Percentiles rank a stretch among this genome's conserved stretches.
phyloP scores from a whole-genome alignment of 176 grass and related monocot species.

The Elymus sibiricus region DNA sequence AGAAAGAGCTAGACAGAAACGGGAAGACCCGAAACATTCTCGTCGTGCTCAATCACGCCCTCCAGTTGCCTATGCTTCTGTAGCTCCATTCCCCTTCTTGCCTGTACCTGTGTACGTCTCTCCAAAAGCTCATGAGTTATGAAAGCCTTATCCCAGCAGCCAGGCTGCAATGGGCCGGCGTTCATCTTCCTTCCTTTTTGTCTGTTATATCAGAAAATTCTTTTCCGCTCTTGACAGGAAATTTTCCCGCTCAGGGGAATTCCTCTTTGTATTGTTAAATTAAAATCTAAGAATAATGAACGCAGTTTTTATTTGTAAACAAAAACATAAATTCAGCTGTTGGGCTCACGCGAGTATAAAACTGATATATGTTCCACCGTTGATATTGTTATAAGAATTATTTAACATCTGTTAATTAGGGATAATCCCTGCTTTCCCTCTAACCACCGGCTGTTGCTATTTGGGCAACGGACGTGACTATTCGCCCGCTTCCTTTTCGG shows the following conservation, averaged over 20 bases:
- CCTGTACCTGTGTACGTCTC: constrained; percentile 64
- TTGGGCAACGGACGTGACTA: no score
- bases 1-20: constrained; percentile 31
- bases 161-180: neutral
- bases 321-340: neutral
- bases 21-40: constrained; percentile 16
- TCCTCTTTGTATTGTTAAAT: neutral
- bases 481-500: no score
- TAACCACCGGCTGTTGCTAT: no score
- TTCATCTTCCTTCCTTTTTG: neutral
- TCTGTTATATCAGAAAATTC: neutral
- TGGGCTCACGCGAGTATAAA: neutral
- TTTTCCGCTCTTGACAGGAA: neutral
- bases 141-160: constrained; percentile 7
- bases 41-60: constrained; percentile 39
- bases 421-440: no score
- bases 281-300: neutral
- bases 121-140: constrained; percentile 42
- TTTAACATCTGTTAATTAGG: no score
- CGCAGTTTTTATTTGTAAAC: neutral
- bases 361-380: neutral
- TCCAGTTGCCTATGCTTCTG: constrained; percentile 83
- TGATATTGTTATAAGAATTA: no score
- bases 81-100: constrained; percentile 87
- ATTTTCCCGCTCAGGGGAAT: neutral